phyloP scores from a whole-genome alignment of 2,329 filamentous ascomycete genomes.

The Niveomyces coronatus region DNA sequence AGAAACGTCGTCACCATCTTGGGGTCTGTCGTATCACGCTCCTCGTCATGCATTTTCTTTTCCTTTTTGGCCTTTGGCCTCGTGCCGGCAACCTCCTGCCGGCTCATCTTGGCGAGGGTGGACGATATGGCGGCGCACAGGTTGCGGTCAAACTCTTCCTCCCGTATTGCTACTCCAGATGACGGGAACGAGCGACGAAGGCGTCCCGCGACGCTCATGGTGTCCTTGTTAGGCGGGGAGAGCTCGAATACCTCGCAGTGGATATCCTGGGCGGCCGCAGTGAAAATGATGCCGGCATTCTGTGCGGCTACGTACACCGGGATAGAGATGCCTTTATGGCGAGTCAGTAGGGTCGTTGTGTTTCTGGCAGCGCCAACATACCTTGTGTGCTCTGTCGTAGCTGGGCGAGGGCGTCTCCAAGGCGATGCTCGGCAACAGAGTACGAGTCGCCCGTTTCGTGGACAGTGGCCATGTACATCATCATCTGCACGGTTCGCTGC shows the following conservation, averaged over 20 bases:
- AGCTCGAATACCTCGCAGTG: background rate
- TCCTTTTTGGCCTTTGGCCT: background rate
- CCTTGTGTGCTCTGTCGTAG: no score
- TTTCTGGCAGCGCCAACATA: no score
- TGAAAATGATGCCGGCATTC: slow-evolving; percentile 2
- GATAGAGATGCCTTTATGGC: background rate
- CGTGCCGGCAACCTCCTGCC: background rate
- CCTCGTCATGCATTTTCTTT: background rate
- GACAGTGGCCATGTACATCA: no score
- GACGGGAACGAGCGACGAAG: background rate
- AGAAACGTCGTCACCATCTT: background rate
- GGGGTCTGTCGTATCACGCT: background rate
- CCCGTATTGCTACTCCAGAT: background rate
- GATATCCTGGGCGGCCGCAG: background rate
- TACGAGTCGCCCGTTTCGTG: no score
- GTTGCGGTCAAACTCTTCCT: background rate
- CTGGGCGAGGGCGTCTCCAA: no score
- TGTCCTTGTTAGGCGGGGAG: background rate
- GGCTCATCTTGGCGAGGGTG: slow-evolving; percentile 1
- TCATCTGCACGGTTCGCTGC: no score
- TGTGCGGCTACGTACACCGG: background rate
- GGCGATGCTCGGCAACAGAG: no score
- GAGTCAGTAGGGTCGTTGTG: no score
- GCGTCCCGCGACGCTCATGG: background rate
- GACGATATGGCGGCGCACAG: background rate